Evolutionary conservation across 2,329 filamentous ascomycete genomes (phyloP), one percentile per base, ranked within the genome.

Genomic region (Colletotrichum coccodes): DNA sequence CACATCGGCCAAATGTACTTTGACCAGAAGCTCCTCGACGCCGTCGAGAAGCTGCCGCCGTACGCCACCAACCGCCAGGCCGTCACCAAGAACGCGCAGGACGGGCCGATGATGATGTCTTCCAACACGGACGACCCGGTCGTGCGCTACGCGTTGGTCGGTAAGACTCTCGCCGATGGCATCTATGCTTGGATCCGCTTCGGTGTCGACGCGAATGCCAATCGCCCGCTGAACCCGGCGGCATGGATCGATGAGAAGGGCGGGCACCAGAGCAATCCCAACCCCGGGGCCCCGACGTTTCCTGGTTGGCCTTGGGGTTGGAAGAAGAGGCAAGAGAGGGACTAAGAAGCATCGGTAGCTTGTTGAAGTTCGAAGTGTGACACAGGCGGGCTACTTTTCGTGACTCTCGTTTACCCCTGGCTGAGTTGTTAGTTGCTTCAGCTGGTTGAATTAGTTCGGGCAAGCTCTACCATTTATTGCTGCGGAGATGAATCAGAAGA

Each of bases 1-100:
- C 87, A 91, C 75, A 84, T 91, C 28, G 89, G 89, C 16, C 89
- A 91, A 75, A 77, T 89, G 60, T 91, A 89, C 79, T 88, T 90
- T 74, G 87, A 90, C 76, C 85, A 90, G 73, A 81, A 83, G 59
- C 83, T 91, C 38, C 84, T 89, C 68, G 68, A 77, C 5, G 74
- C 80, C n/a, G 87, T 90, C 60, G 86, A 89, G 66, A 73, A 76
- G 16, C 78, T 79, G 0, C 73, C 77, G 2, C 87, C 88, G 0
- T 87, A 88, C 75, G 75, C 71, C 36, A 75, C 74, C 59, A 87
- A 87, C 75, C 81, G 76, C 0, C 82, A 85, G 71, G 71, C 76
- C 0, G 62, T 85, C 34, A 89, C 84, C 3, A 77, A 74, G 38
- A 91, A 91, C 74, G 78, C 77, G 1, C 80, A 86, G 0, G 89